These are phyloP conservation scores for Pseudonectria buxi DNA, from an alignment of 2,329 filamentous ascomycete genomes.

Conservation along the genomic window DNA sequence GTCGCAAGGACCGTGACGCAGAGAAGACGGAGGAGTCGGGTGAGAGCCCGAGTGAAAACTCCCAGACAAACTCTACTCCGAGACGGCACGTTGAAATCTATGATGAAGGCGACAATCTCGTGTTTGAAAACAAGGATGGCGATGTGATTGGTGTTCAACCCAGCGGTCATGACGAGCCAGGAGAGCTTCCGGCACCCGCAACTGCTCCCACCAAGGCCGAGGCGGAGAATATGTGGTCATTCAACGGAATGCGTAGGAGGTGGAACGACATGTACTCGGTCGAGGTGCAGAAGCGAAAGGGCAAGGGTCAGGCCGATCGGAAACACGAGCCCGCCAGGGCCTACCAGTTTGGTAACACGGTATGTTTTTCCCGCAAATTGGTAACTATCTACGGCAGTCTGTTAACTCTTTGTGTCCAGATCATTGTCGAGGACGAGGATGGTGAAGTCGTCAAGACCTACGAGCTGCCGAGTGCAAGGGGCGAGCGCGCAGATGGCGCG, in stretches of 20 bases:
- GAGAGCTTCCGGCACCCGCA: conserved; percentile 12
- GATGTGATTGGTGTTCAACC: conserved; percentile 67
- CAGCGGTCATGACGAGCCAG: conserved; percentile 8
- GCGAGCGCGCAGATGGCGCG: conserved; percentile 25
- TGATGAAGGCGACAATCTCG: conserved; percentile 69
- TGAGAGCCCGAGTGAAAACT: conserved; percentile 13
- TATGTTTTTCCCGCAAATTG: conserved; percentile 29
- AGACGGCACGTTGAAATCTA: conserved; percentile 61
- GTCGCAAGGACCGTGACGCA: conserved; percentile 23
- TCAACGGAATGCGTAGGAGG: conserved; percentile 40
- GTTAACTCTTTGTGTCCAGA: conserved; percentile 39
- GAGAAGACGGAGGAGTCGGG: conserved; percentile 19
- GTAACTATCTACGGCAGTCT: background rate
- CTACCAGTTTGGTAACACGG: conserved; percentile 78
- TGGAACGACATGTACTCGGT: conserved; percentile 48
- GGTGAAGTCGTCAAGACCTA: conserved; percentile 83
- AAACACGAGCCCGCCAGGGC: conserved; percentile 68
- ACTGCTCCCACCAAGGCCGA: conserved; percentile 13
- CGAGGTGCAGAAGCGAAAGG: conserved; percentile 57
- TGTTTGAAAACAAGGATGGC: conserved; percentile 81
- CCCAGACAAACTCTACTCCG: too few species aligned
- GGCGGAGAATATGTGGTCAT: conserved; percentile 25
- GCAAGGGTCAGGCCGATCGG: conserved; percentile 53
- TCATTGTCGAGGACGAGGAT: conserved; percentile 82
- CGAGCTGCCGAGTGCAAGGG: conserved; percentile 56